Evolutionary conservation across 208 protist genomes (phyloP), one percentile per base, ranked within the genome.

Genomic region (Acanthamoeba castellanii): DNA sequence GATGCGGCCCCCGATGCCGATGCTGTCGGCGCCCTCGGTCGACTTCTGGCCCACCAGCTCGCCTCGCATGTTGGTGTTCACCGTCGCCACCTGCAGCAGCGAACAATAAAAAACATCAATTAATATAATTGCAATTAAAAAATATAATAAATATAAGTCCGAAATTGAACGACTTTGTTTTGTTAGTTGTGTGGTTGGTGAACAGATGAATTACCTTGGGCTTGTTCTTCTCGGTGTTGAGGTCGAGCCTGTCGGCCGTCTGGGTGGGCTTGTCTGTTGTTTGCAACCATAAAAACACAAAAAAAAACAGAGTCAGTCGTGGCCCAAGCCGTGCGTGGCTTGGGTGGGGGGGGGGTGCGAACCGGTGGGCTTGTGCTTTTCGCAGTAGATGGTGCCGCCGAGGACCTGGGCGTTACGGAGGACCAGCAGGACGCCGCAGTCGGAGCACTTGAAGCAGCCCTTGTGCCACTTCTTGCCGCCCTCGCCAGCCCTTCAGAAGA

Each of bases 11-110:
- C 85, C 85, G 61, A 92, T 92, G 57, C 59, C 52, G 25, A 92
- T 92, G 61, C 59, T 74, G 61, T 92, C 85, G 8, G 66, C 47
- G 45, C 68, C 70, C 70, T 94, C 89, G 50, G 25, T 74, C 32
- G 89, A 94, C 66, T 94, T 94, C 55, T 94, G 89, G 32, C 89
- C 89, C 27, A 64, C 89, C 25, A 94, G 89, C 89, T 94, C 89
- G 66, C 89, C 89, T 32, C 89, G 61, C 47, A 94, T 64, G 47
- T 94, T 74, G 89, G 37, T 76, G 89, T 94, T 94, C 42, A 72
- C 61, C 4, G 85, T 92, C n/a, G 85, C 61, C 37, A 92, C 85
- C 85, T 74, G 57, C n/a, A 34, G 25, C 8, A 45, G 25, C 32
- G 6, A 70, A 16, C 78, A 50, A 22, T 55, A 14, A 34, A 34